A percentile compares a stretch with the other conserved stretches of the same genome.
Evolutionary conservation across 345 rosid genomes (phyloP).

Genomic region (Eucalyptus regnans): DNA sequence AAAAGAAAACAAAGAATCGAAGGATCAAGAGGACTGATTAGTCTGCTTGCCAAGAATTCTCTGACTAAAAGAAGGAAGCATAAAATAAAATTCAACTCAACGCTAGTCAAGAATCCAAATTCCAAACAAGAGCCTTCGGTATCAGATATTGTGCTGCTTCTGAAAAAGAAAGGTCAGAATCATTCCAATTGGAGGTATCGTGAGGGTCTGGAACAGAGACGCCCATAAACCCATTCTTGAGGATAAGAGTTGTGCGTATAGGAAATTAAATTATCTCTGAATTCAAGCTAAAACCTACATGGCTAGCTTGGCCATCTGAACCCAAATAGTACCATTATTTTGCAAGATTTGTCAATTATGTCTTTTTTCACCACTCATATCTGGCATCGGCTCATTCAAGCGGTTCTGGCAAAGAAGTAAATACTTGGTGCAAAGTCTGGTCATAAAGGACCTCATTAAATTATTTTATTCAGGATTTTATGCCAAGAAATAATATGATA

Average conservation of each 20-base stretch:
- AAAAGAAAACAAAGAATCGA: not conserved
- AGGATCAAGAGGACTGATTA: not conserved
- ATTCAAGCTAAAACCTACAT: not conserved
- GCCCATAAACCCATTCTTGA: not conserved
- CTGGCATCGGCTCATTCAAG: not conserved
- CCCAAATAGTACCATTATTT: not conserved
- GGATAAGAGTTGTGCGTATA: not conserved
- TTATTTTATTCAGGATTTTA: not conserved
- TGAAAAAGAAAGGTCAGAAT: not conserved
- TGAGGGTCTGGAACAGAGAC: not conserved
- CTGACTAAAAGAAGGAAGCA: not conserved
- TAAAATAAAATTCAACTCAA: not conserved
- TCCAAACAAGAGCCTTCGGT: not conserved
- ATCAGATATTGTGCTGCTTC: not conserved
- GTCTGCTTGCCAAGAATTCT: not conserved
- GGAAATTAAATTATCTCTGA: not conserved
- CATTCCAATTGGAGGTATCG: not conserved
- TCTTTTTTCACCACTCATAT: not conserved
- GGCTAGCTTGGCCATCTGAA: not conserved
- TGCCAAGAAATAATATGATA: not conserved
- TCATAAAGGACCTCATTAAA: not conserved
- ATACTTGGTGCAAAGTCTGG: not conserved
- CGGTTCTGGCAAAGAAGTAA: not conserved
- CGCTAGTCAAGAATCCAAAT: not conserved
- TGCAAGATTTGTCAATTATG: not conserved